phyloP scores from a whole-genome alignment of 192 early-diverging fungal species.

The Podila epicladia region DNA sequence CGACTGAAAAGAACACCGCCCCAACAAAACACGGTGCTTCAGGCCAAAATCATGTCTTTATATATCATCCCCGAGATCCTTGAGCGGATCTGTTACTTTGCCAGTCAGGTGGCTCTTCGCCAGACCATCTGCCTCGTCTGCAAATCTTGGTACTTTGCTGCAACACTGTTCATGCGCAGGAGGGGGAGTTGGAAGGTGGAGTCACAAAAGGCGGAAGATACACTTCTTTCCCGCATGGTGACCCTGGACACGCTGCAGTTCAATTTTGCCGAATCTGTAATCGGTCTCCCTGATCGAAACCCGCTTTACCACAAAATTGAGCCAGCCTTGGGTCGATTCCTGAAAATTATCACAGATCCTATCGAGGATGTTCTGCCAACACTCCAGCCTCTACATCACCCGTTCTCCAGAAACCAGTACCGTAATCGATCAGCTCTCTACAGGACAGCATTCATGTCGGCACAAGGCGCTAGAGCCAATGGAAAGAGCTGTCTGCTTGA shows the following conservation, averaged over 20 bases:
- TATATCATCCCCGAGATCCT: not conserved
- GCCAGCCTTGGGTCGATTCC: not conserved
- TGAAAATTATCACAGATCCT: not conserved
- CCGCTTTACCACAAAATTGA: not conserved
- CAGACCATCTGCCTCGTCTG: not conserved
- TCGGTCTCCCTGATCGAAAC: not conserved
- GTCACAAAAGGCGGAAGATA: not conserved
- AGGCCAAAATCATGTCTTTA: not conserved
- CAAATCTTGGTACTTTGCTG: not conserved
- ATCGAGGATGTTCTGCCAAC: not conserved
- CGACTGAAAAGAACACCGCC: not conserved
- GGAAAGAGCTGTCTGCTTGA: not conserved
- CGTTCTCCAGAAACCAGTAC: not conserved
- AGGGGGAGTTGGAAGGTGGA: not conserved
- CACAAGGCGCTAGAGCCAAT: not conserved
- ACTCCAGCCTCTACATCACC: not conserved
- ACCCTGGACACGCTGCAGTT: not conserved
- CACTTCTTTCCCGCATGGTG: not conserved
- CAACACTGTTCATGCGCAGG: not conserved
- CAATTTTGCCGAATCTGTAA: not conserved
- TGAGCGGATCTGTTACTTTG: not conserved
- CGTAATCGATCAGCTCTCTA: not conserved
- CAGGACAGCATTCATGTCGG: not conserved
- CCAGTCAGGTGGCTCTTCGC: not conserved
- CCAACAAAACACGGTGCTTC: not conserved